Conservation (phyloP, 2,329 filamentous ascomycete species). For the Neurospora sp. region DNA sequence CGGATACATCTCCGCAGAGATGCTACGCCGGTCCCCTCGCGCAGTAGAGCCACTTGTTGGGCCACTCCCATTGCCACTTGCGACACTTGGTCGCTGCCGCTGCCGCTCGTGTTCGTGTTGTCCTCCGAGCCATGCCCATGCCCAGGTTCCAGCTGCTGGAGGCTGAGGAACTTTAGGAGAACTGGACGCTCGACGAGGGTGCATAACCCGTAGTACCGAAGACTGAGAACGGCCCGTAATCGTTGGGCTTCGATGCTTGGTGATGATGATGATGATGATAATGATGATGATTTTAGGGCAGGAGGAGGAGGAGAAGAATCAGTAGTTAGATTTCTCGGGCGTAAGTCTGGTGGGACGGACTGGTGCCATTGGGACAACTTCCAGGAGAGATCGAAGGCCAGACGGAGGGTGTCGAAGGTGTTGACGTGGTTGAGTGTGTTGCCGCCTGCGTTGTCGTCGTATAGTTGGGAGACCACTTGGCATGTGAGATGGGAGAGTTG, state of each 20-base stretch:
- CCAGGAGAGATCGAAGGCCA: not conserved
- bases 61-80: too few relatives aligned
- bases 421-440: not conserved
- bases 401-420: not conserved
- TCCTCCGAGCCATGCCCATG: not conserved
- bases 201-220: not conserved
- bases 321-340: not conserved
- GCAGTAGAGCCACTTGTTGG: not conserved
- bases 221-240: not conserved
- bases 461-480: not conserved
- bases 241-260: constrained; percentile 1
- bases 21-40: not conserved
- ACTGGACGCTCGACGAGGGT: constrained; percentile 1
- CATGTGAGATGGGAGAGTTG: not conserved
- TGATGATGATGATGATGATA: not conserved
- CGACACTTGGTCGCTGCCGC: too few relatives aligned
- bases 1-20: not conserved
- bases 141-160: not conserved
- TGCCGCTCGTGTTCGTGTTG: not conserved
- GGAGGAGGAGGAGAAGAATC: not conserved
- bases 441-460: not conserved
- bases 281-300: not conserved
- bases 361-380: not conserved
- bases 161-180: not conserved
- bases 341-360: not conserved